Conservation (phyloP, 2,329 filamentous ascomycete genomes). For the Aspergillus sp. region DNA sequence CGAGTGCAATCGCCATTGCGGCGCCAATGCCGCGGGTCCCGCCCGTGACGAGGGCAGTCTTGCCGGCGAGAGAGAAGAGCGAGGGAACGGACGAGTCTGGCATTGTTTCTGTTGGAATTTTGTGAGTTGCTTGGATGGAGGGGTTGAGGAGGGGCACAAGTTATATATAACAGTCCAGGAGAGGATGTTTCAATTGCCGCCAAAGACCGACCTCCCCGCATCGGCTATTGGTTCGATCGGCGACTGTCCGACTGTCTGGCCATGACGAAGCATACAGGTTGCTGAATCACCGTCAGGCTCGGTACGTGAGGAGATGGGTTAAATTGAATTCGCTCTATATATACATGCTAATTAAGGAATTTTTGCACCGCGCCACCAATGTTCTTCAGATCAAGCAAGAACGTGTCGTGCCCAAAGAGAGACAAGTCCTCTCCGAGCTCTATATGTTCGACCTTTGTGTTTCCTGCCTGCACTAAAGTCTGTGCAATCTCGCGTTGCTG, state of each 20-base stretch:
- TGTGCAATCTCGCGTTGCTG: conserved; percentile 94
- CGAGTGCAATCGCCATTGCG: conserved; percentile 52
- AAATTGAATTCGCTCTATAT: neutral
- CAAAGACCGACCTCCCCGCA: conserved; percentile 13
- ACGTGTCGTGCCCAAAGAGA: conserved; percentile 95
- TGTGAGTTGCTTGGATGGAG: neutral
- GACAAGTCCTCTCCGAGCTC: conserved; percentile 94
- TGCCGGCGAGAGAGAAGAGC: conserved; percentile 46
- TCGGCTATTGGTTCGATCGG: conserved; percentile 15
- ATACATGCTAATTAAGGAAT: conserved; percentile 67
- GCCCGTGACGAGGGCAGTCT: conserved; percentile 52
- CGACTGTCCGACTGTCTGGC: neutral
- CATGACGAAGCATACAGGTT: neutral
- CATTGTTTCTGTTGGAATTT: conserved; percentile 29
- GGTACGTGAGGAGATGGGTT: neutral
- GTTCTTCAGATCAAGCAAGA: conserved; percentile 87
- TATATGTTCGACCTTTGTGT: conserved; percentile 79
- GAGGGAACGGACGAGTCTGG: conserved; percentile 29
- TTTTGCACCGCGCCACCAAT: conserved; percentile 81
- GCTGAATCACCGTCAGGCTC: neutral
- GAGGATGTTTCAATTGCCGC: conserved; percentile 16
- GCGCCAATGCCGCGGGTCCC: conserved; percentile 54
- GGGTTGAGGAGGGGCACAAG: neutral
- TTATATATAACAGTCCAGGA: conserved; percentile 7
- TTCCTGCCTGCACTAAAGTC: conserved; percentile 76